Base-by-base conservation (phyloP, 768 basidiomycete species). In the Rhodotorula graminis region DNA sequence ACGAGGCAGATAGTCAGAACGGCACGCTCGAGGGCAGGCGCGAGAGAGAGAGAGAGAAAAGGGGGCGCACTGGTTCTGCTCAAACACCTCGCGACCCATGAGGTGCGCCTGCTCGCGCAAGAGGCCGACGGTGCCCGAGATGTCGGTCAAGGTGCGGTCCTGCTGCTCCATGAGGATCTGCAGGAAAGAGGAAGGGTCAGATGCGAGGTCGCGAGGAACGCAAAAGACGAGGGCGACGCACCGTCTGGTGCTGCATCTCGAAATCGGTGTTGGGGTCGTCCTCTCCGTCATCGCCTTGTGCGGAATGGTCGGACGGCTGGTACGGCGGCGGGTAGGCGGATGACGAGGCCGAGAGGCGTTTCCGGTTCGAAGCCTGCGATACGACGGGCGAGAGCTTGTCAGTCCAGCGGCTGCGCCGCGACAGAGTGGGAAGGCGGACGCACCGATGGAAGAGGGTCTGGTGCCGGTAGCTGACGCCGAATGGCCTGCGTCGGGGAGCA, bases 81-180 rank as follows among this genome's bases (percentile, higher is more conserved):
- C 92, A 16, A 80, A 83, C 62, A 98, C 91, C 80, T 99, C 96
- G 69, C 87, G 88, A 0, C 95, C 95, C 88, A 99, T 99, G 46
- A 97, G 83, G 19, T 89, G 90, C 0, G 96, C 96, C 82, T 98
- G 96, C 74, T 91, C 88, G 0, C 89, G 88, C 14, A 99, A 83
- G 1, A 90, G 93, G 68, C 80, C 87, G 65, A 99, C 81, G 3
- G 94, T 93, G 0, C 93, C 92, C 0, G 89, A 86, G 79, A 99
- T 94, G 0, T 89, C 86, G 67, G 89, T 88, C 77, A 99, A 89
- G 0, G 93, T 90, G 42, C 87, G 85, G 79, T 99, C 96, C 83
- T 99, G 96, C 78, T 91, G 86, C 61, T 85, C 85, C 37, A 97
- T 87, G 82, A 97, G 87, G 80, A 94, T 85, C 91, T 94, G 80